Base-by-base conservation (phyloP, 805 yeast species). In the Groenewaldozyma tartarivorans region DNA sequence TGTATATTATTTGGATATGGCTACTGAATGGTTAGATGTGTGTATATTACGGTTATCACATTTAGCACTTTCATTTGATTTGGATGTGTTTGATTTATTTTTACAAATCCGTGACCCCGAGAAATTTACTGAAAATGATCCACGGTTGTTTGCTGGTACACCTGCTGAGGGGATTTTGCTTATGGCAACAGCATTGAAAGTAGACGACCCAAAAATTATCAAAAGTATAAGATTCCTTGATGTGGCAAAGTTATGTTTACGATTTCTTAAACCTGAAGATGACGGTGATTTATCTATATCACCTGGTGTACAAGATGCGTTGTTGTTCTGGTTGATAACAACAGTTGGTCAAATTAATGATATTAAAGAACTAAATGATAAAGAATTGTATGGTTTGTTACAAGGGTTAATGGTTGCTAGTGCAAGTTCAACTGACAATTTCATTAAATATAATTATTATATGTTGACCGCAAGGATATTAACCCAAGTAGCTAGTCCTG, bases 401-500 rank as follows among this genome's bases (percentile, higher is more conserved):
- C 73, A 71, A 50, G 52, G 64, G 29, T 48, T 72, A 26, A 56
- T 73, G 21, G 52, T 60, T 22, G 54, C 61, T 26, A 56, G 66
- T 4, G 64, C 71, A 4, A 51, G 56, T 3, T 53, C 62, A 26
- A 51, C 60, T 1, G 58, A 63, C 41, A 64, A 69, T 27, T 58
- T 66, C 30, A 54, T 57, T 36, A 57, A 72, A 49, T 54, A 58
- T 48, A 63, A 75, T 22, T 64, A 70, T 7, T 73, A 77, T 51
- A 78, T 88, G 0, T 62, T 84, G 33, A 59, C 85, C 27, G 76
- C 82, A 1, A 77, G 77, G 49, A 53, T 84, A 1, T 61, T 90
- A 49, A 71, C 81, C 5, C 63, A 64, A 1, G 59, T 68, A 9
- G 61, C 81, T 0, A 84, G 75, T 58, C 13, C 13, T 9, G 29